Evolutionary conservation across 2,329 filamentous ascomycete genomes (phyloP).

Genomic region (Fusarium drepaniforme): DNA sequence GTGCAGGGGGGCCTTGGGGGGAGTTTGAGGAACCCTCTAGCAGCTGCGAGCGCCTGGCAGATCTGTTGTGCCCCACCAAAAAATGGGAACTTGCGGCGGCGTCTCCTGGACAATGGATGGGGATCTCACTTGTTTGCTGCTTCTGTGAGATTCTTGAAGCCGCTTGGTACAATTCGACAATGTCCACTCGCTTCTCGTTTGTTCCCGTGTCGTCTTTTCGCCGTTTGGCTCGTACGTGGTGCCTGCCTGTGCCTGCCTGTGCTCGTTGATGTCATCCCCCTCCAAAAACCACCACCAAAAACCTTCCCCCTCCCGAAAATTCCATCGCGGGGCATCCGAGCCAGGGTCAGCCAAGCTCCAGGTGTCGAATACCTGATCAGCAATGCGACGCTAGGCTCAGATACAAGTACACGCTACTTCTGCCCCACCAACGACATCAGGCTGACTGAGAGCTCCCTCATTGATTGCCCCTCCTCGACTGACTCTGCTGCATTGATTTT

Average conservation of each 20-base stretch:
- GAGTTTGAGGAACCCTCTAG: conserved; percentile 52
- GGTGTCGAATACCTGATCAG: conserved; percentile 33
- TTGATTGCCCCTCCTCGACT: conserved; percentile 35
- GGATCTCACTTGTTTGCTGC: conserved; percentile 25
- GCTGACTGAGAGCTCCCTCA: conserved; percentile 29
- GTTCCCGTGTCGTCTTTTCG: conserved; percentile 30
- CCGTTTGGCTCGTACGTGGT: conserved; percentile 9
- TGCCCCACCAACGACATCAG: conserved; percentile 38
- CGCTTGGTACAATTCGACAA: not conserved
- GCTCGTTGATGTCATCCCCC: conserved; percentile 48
- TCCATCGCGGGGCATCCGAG: conserved; percentile 47
- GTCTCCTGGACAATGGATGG: conserved; percentile 27
- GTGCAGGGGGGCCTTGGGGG: conserved; percentile 15
- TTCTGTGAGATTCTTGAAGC: conserved; percentile 25
- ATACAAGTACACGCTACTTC: conserved; percentile 28
- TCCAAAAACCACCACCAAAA: conserved; percentile 25
- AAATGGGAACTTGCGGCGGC: conserved; percentile 17
- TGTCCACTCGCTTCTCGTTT: conserved; percentile 10
- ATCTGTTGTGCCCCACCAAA: conserved; percentile 36
- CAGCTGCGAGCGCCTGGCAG: conserved; percentile 42
- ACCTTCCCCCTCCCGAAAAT: conserved; percentile 44
- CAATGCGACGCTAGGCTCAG: rapidly evolving
- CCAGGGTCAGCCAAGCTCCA: conserved; percentile 21
- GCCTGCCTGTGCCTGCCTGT: not conserved
- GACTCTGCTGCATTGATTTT: conserved; percentile 22